phyloP scores from a whole-genome alignment of 441 rosid species.

The Dalechampia spathulata region DNA sequence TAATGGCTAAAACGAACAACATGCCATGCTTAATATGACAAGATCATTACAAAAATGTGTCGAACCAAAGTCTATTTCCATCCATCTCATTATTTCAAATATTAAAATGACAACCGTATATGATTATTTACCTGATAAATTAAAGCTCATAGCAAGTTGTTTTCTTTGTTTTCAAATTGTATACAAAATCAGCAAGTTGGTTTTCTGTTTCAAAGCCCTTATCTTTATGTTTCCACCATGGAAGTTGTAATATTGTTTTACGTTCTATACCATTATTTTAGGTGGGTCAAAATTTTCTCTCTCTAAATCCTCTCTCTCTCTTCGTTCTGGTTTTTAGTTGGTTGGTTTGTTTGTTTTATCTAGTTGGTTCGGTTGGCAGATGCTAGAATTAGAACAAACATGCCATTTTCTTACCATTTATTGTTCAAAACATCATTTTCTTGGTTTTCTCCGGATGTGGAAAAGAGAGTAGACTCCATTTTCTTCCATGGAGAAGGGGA shows the following conservation, averaged over 20 bases:
- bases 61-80: no score
- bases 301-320: slow-evolving; percentile 1
- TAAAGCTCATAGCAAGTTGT: no score
- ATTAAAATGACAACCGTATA: no score
- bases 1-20: no score
- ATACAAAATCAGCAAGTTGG: no score
- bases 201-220: background rate
- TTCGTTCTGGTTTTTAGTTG: background rate
- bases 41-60: no score
- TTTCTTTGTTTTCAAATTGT: no score
- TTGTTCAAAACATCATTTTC: background rate
- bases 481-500: background rate
- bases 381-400: slow-evolving; percentile 1
- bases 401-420: background rate
- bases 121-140: no score
- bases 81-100: no score
- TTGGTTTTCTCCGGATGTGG: background rate
- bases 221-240: no score
- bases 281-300: background rate
- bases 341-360: background rate
- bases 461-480: background rate
- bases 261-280: background rate
- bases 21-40: no score
- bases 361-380: background rate
- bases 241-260: no score